Evolutionary conservation across 768 basidiomycete species (phyloP), one percentile per base, ranked within the genome.

Genomic region (Galerina sulciceps): DNA sequence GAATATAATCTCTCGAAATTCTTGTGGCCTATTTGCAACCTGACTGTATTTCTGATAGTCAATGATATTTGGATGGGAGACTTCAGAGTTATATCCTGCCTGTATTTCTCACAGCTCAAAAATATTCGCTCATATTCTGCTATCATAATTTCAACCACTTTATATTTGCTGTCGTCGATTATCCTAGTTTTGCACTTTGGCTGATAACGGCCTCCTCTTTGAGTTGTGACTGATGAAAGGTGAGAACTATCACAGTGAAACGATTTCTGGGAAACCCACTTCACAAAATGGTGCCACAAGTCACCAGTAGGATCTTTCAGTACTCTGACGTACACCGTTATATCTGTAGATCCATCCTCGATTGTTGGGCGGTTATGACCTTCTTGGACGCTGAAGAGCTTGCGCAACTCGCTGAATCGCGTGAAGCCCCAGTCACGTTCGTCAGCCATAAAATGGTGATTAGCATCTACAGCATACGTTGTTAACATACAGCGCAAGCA

Each of bases 371-470:
- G 86, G 58, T 76, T 76, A 56, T 94, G 86, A 10, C 90, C 89
- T 60, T 95, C 93, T 70, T 94, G 90, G 2, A 85, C 72, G 62
- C 81, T 89, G 78, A 90, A 96, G 11, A 96, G 80, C 75, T 99
- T 99, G 65, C 96, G 87, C 52, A 99, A 80, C 76, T 99, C 96
- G 73, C 93, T 96, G 71, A 99, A 99, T 47, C 97, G 91, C 57
- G 97, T 98, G 76, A 99, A 99, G 50, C 97, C 97, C 97, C 97
- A 99, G 76, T 99, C 97, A 70, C 94, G 96, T 75, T 99, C 97
- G 76, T 99, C 96, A 56, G 94, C 86, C 70, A 97, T 96, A 78
- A 99, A 99, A 57, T 96, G 92, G 80, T 99, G 97, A 65, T 99
- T 95, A 11, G 96, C 97, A 74, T 99, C 96, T 99, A 72, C 15